Evolutionary conservation across 2,329 filamentous ascomycete genomes (phyloP).

Genomic region (Colletotrichum euphorbiae): DNA sequence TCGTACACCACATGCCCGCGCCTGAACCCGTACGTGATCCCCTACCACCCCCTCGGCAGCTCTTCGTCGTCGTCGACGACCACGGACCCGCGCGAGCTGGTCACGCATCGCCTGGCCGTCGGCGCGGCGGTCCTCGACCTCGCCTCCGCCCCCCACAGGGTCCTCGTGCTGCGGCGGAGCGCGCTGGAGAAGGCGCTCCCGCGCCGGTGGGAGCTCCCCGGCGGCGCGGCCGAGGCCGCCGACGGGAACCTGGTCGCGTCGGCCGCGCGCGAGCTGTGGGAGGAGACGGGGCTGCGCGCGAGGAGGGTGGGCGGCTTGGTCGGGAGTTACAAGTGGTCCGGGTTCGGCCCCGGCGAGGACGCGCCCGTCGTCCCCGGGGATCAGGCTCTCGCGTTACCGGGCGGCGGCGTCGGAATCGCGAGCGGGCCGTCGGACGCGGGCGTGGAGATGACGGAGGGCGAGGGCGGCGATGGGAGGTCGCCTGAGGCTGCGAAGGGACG

Average conservation of each 20-base stretch:
- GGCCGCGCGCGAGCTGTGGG: conserved; percentile 60
- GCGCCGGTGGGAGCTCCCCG: conserved; percentile 61
- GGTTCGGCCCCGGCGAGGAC: conserved; percentile 15
- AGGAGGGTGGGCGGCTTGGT: conserved; percentile 55
- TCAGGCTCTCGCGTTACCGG: conserved; percentile 8
- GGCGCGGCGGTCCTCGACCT: conserved; percentile 35
- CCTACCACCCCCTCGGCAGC: conserved; percentile 24
- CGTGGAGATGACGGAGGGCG: conserved; percentile 32
- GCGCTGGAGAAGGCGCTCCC: conserved; percentile 50
- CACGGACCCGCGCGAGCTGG: not conserved
- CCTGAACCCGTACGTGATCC: conserved; percentile 23
- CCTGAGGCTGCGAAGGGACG: not conserved
- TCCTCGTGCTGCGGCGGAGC: conserved; percentile 57
- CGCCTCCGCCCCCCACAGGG: conserved; percentile 40
- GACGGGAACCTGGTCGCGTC: conserved; percentile 60
- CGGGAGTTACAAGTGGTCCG: conserved; percentile 39
- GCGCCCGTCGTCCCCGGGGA: conserved; percentile 39
- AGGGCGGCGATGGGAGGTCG: conserved; percentile 16
- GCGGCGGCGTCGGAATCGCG: conserved; percentile 24
- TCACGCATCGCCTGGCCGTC: conserved; percentile 35
- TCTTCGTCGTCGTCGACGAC: not conserved
- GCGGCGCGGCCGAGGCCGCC: conserved; percentile 52
- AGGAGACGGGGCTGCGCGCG: conserved; percentile 61
- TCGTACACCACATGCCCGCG: conserved; percentile 31
- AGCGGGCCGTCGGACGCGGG: not conserved